Evolutionary conservation across 2,329 filamentous ascomycete species (phyloP).

Genomic region (Neoscytalidium dimidiatum): DNA sequence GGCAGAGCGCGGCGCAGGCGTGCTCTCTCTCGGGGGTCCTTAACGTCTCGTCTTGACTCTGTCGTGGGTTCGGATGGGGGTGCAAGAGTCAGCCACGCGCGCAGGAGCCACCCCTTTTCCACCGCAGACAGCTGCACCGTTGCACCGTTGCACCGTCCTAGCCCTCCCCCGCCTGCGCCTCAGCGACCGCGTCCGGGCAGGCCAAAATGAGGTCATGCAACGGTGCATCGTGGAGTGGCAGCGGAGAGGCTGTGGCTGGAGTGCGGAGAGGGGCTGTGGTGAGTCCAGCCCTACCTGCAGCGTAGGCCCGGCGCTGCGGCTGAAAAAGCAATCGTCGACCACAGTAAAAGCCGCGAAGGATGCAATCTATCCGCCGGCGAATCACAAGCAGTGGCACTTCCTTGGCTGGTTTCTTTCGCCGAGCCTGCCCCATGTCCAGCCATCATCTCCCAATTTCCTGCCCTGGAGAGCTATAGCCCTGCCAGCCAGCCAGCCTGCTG

Average conservation of each 20-base stretch:
- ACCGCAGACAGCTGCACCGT: neutral
- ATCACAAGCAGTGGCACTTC: neutral
- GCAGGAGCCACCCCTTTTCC: slow-evolving; percentile 1
- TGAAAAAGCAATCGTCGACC: neutral
- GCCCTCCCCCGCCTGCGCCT: neutral
- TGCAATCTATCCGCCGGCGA: neutral
- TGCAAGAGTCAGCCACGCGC: neutral
- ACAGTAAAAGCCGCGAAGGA: neutral
- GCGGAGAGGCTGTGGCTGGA: neutral
- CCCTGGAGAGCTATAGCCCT: neutral
- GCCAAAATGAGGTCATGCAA: neutral
- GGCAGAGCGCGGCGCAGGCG: neutral
- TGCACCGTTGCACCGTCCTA: neutral
- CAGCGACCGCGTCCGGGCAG: neutral
- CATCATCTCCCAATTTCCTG: neutral
- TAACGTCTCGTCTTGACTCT: neutral
- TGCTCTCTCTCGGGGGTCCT: neutral
- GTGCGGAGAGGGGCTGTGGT: neutral
- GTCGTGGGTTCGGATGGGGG: neutral
- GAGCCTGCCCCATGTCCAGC: neutral
- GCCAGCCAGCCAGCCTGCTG: neutral
- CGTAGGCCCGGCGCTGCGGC: neutral
- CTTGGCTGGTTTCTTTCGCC: neutral
- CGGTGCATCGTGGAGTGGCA: neutral
- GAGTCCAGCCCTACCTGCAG: too few relatives aligned